Conservation (phyloP, 192 early-diverging fungal species). For the Linnemannia hyalina region DNA sequence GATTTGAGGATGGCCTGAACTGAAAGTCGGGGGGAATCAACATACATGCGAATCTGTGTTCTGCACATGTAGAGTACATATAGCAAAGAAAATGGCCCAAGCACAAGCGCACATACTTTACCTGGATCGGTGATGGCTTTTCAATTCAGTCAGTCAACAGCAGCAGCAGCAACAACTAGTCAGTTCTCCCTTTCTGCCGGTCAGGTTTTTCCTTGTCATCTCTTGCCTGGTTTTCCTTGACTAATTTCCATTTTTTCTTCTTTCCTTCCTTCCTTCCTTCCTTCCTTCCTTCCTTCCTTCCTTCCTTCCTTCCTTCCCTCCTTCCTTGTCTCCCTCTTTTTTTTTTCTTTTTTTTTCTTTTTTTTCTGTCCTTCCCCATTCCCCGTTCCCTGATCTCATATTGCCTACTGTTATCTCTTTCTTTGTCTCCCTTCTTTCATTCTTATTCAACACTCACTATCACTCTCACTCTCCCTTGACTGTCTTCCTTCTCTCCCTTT, state of each 20-base stretch:
- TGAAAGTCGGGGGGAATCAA: constrained; percentile 6
- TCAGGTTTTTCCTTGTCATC: neutral
- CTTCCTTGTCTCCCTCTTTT: neutral
- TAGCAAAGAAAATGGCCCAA: neutral
- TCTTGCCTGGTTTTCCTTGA: neutral
- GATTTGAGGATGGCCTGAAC: constrained; percentile 9
- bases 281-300: neutral
- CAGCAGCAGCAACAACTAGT: too few relatives aligned
- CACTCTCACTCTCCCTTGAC: neutral
- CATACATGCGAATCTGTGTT: neutral
- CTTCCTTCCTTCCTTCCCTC: neutral
- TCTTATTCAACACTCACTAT: neutral
- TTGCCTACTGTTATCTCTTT: neutral
- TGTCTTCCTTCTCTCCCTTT: neutral
- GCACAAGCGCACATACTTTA: too few relatives aligned
- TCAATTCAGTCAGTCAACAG: too few relatives aligned
- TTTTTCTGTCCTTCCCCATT: neutral
- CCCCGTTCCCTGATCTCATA: too few relatives aligned
- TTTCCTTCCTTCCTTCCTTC: neutral
- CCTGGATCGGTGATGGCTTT: too few relatives aligned
- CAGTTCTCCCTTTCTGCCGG: neutral
- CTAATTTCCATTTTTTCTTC: neutral
- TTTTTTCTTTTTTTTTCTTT: neutral
- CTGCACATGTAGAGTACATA: constrained; percentile 1
- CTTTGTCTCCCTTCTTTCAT: neutral